These are phyloP conservation scores for Telfairia occidentalis DNA, from an alignment of 331 rosid species.

Conservation along the genomic window DNA sequence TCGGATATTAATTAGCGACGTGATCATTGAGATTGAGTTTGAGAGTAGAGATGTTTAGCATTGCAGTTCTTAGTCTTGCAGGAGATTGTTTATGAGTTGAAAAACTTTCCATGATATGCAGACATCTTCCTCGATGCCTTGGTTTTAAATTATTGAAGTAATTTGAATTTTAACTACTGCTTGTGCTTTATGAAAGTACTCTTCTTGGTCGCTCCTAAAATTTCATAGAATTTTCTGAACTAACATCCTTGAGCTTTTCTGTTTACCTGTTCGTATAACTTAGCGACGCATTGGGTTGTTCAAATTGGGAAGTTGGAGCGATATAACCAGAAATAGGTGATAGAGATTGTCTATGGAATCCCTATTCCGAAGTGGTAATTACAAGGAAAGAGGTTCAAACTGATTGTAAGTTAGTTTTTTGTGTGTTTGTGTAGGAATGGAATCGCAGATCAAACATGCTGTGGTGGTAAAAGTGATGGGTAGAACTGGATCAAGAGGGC, in stretches of 20 bases:
- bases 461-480: conserved; percentile 16
- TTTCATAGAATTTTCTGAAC: not conserved
- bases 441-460: conserved; percentile 9
- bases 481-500: conserved; percentile 16
- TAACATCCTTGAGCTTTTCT: not conserved
- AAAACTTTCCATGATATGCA: not conserved
- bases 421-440: conserved; percentile 2
- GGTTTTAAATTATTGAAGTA: not conserved
- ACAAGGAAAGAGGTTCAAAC: not conserved
- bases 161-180: not conserved
- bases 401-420: not conserved
- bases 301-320: not conserved
- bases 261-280: not conserved
- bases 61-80: not conserved
- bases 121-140: not conserved
- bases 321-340: not conserved
- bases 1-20: not conserved
- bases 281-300: not conserved
- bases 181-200: not conserved
- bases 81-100: not conserved
- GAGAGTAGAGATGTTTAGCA: not conserved
- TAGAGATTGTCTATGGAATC: not conserved
- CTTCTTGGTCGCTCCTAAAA: not conserved
- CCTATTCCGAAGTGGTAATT: not conserved
- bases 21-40: not conserved